These are phyloP conservation scores for Vishniacozyma victoriae DNA, from an alignment of 768 basidiomycete genomes.

Conservation along the genomic window DNA sequence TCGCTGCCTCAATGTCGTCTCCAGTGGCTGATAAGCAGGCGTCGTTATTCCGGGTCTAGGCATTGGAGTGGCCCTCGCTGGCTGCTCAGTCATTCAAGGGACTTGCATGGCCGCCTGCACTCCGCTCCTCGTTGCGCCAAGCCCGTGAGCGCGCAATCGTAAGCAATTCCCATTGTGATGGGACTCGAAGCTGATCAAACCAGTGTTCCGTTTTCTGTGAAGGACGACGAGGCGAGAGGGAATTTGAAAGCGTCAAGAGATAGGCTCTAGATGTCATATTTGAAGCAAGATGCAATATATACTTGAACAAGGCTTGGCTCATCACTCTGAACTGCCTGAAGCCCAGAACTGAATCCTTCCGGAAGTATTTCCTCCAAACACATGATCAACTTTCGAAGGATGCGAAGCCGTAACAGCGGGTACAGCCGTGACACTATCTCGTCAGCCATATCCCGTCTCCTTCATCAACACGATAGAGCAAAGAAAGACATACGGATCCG, in stretches of 20 bases:
- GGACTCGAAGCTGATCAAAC: too few relatives aligned
- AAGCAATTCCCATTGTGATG: too few relatives aligned
- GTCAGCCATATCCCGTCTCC: background rate
- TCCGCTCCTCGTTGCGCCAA: background rate
- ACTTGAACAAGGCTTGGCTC: too few relatives aligned
- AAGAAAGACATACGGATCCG: conserved; percentile 21
- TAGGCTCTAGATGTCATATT: too few relatives aligned
- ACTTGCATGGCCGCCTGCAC: background rate
- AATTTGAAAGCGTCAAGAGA: too few relatives aligned
- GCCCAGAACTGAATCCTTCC: conserved; percentile 46
- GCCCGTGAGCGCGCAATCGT: too few relatives aligned
- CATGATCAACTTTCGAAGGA: conserved; percentile 41
- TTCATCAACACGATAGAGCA: background rate
- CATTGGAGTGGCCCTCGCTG: background rate
- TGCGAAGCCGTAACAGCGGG: conserved; percentile 49
- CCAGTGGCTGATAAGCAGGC: background rate
- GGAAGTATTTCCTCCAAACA: conserved; percentile 47
- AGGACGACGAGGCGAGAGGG: too few relatives aligned
- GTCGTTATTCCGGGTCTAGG: background rate
- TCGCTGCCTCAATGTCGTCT: background rate
- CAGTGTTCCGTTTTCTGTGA: too few relatives aligned
- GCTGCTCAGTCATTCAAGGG: background rate
- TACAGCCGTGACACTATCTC: conserved; percentile 44
- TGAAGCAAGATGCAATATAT: too few relatives aligned
- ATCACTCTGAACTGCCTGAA: background rate